phyloP scores from a whole-genome alignment of 495 filamentous ascomycete genomes.

The Penicillium crystallinum region DNA sequence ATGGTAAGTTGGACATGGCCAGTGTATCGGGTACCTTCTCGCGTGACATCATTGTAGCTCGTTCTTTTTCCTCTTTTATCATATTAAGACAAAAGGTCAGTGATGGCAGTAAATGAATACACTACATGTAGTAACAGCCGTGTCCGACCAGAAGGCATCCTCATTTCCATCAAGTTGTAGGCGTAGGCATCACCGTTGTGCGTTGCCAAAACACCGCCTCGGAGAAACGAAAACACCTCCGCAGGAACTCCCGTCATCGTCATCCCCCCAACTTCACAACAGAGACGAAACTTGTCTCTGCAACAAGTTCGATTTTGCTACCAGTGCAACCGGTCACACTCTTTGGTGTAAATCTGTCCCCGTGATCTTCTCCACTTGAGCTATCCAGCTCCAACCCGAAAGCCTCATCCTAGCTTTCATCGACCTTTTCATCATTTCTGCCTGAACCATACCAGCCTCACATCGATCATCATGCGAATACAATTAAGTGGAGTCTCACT shows the following conservation, averaged over 20 bases:
- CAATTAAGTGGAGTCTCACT: conserved; percentile 30
- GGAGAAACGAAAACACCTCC: conserved; percentile 28
- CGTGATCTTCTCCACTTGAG: conserved; percentile 2
- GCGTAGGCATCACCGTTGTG: not conserved
- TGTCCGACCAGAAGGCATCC: too few relatives aligned
- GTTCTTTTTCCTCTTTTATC: not conserved
- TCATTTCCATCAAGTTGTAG: not conserved
- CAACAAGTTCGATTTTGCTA: not conserved
- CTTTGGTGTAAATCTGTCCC: not conserved
- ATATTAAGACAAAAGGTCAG: too few relatives aligned
- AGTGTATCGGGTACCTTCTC: not conserved
- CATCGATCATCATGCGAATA: conserved; percentile 37
- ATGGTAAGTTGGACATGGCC: not conserved
- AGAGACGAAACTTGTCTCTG: not conserved
- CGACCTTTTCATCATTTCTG: not conserved
- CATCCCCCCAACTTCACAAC: conserved; percentile 7
- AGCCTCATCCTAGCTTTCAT: conserved; percentile 1
- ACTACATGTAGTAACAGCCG: too few relatives aligned
- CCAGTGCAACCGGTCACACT: not conserved
- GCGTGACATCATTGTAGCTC: conserved; percentile 1
- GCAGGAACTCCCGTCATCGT: conserved; percentile 16
- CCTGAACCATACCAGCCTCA: not conserved
- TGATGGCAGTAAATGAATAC: not conserved
- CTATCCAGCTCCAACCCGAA: conserved; percentile 4
- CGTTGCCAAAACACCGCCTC: conserved; percentile 2